Evolutionary conservation across 352 stramenopile genomes (phyloP), one percentile per base, ranked within the genome.

Genomic region (Plasmopara halstedii): DNA sequence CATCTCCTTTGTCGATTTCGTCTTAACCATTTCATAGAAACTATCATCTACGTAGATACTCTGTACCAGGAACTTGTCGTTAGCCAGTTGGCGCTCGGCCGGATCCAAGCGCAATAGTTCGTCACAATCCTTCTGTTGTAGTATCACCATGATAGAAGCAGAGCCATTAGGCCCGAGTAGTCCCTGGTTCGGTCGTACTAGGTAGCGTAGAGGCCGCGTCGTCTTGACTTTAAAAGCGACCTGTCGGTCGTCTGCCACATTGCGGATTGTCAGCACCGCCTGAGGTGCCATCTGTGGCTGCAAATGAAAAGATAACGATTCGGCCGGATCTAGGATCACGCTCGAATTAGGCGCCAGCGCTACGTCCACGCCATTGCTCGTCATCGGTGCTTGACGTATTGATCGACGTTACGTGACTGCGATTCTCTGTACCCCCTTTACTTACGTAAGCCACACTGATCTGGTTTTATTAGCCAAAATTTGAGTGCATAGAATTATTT

Each of bases 221-320:
- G 82, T 94, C 68, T 94, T 94, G 21, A 94, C 82, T 48, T 94
- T 94, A 53, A 94, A 94, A 49, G 82, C 82, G 55, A 94, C 83
- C 56, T 90, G 88, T 29, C 79, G 79, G 35, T 67, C 54, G 39
- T 84, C 73, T 50, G 79, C 84, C 45, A 83, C 73, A 53, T 94
- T 94, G 46, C 77, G 74, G 56, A 94, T 91, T 42, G 71, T 88
- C 44, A 94, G 49, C 48, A 88, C 72, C 18, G 79, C 77, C 58
- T 94, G 82, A 11, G 82, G 79, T 11, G 82, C 78, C 40, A 67
- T 66, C 44, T 74, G 57, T 25, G 73, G 51, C 52, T 73, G 59
- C 38, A 94, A 38, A 3, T 81, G 62, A 58, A 94, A 94, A 27
- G 76, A 62, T 31, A 94, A 58, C 52, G 74, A 90, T 51, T 94